phyloP scores from a whole-genome alignment of 2,329 filamentous ascomycete genomes.

The Dryadomyces quercus-mongolicae region DNA sequence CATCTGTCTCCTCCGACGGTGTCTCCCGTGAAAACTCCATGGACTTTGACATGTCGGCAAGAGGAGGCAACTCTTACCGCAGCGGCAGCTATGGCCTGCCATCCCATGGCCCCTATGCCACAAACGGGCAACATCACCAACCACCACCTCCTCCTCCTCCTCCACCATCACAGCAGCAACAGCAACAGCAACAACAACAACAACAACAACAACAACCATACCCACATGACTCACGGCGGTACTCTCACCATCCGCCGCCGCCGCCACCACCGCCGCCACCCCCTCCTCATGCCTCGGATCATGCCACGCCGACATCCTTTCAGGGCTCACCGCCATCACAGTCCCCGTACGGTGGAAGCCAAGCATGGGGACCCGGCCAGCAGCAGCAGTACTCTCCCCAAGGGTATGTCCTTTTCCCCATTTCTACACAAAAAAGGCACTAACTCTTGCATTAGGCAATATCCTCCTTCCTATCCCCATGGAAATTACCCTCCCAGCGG shows the following conservation, averaged over 20 bases:
- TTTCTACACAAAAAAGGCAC: neutral
- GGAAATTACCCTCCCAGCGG: conserved; percentile 39
- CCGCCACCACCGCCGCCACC: neutral
- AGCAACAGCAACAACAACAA: neutral
- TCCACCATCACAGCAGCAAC: neutral
- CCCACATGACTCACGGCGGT: neutral
- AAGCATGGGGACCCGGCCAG: conserved; percentile 25
- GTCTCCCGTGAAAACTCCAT: conserved; percentile 5
- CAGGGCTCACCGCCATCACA: conserved; percentile 30
- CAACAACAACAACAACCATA: conserved; percentile 1
- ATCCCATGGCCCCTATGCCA: conserved; percentile 20
- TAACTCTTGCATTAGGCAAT: conserved; percentile 37
- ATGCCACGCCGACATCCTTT: conserved; percentile 31
- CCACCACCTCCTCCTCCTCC: conserved; percentile 2
- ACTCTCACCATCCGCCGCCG: neutral
- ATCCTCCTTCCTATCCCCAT: conserved; percentile 47
- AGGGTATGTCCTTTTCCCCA: conserved; percentile 20
- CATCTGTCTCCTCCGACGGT: neutral
- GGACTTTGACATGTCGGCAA: neutral
- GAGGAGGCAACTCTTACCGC: conserved; percentile 30
- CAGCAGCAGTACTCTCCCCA: conserved; percentile 27
- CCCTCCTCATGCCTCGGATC: conserved; percentile 23
- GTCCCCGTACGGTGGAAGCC: conserved; percentile 27
- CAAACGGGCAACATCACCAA: conserved; percentile 21
- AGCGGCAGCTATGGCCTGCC: neutral